phyloP scores from a whole-genome alignment of 2,329 filamentous ascomycete species.

The Penicillium sp. region DNA sequence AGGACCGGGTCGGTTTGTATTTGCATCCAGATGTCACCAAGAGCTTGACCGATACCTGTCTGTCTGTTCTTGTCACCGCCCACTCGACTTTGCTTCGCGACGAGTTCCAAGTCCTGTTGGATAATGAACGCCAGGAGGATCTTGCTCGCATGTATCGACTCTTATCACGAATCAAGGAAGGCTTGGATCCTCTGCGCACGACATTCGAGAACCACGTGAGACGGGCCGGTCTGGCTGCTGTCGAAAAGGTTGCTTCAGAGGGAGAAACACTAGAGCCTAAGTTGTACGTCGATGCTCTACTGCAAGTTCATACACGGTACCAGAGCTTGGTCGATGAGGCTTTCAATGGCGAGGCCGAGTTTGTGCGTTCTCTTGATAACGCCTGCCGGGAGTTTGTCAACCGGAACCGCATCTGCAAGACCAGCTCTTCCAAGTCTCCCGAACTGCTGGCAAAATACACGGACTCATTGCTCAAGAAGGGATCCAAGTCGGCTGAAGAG shows the following conservation, averaged over 20 bases:
- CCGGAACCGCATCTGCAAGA: constrained; percentile 92
- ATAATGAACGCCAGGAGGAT: constrained; percentile 92
- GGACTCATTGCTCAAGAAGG: constrained; percentile 85
- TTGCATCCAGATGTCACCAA: constrained; percentile 85
- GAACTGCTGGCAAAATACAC: constrained; percentile 95
- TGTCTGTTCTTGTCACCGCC: constrained; percentile 83
- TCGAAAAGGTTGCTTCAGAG: constrained; percentile 85
- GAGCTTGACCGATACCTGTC: constrained; percentile 80
- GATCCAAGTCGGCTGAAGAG: constrained; percentile 87
- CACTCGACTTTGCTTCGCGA: constrained; percentile 84
- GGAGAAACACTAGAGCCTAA: constrained; percentile 92
- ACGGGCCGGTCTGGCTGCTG: constrained; percentile 81
- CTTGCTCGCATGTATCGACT: constrained; percentile 96
- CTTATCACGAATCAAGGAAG: constrained; percentile 82
- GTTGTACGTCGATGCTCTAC: constrained; percentile 89
- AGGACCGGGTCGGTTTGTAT: constrained; percentile 88
- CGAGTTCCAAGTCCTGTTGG: constrained; percentile 90
- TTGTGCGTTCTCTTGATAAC: constrained; percentile 92
- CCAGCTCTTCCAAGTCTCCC: constrained; percentile 88
- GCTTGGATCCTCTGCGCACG: constrained; percentile 79
- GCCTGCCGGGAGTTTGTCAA: constrained; percentile 98
- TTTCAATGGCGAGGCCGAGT: constrained; percentile 94
- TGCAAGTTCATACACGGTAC: constrained; percentile 93
- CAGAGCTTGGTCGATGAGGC: constrained; percentile 86
- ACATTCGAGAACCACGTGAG: constrained; percentile 91